A percentile compares a stretch with the other conserved stretches of the same genome.
phyloP scores from a whole-genome alignment of 352 stramenopile genomes.

The Globisporangium cylindrosporum region DNA sequence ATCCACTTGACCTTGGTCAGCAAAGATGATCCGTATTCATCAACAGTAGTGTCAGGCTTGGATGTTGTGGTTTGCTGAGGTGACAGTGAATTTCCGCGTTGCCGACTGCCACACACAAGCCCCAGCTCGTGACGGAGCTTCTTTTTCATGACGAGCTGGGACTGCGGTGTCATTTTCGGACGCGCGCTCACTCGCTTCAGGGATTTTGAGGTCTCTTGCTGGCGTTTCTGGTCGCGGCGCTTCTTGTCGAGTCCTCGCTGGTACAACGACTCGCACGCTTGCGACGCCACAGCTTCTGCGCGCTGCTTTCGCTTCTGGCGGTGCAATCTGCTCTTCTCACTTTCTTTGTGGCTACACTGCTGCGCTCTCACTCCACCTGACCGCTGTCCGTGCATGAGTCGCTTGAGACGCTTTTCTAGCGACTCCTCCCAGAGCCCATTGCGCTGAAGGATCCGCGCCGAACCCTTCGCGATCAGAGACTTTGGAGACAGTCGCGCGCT shows the following conservation, averaged over 20 bases:
- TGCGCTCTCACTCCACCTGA: not conserved
- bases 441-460: conserved; percentile 43
- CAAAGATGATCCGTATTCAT: not conserved
- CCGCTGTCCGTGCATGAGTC: conserved; percentile 21
- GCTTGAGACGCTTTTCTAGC: conserved; percentile 27
- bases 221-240: conserved; percentile 23
- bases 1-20: conserved; percentile 3
- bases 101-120: conserved; percentile 26
- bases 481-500: not conserved
- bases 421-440: conserved; percentile 54
- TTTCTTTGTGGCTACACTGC: conserved; percentile 12
- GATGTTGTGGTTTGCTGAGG: not conserved
- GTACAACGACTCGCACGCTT: conserved; percentile 53
- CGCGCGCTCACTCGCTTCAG: conserved; percentile 22
- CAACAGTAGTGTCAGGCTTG: not conserved
- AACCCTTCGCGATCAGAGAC: conserved; percentile 47
- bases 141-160: conserved; percentile 35
- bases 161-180: conserved; percentile 36
- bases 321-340: conserved; percentile 13
- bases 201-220: conserved; percentile 21
- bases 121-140: conserved; percentile 32
- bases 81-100: not conserved
- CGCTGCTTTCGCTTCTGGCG: conserved; percentile 18
- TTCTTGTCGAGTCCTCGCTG: conserved; percentile 40
- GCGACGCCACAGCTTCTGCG: conserved; percentile 20